These are phyloP conservation scores for Mitragyna speciosa DNA, from an alignment of 257 asterid species.

Conservation along the genomic window DNA sequence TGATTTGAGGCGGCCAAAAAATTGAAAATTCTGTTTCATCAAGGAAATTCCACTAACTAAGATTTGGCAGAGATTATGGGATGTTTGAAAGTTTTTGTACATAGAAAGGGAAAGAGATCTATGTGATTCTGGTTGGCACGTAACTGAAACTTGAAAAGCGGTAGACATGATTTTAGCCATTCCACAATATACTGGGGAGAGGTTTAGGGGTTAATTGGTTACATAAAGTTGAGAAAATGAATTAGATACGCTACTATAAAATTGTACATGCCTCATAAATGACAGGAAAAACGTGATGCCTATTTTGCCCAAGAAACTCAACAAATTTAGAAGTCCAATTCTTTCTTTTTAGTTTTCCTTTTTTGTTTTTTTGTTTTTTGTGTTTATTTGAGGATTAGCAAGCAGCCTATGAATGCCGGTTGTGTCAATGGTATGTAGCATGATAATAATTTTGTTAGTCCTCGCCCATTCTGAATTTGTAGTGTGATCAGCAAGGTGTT, in stretches of 20 bases:
- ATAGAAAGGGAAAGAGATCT: background rate
- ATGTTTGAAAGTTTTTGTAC: background rate
- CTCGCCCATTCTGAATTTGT: constrained; percentile 5
- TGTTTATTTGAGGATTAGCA: background rate
- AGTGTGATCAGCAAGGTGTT: background rate
- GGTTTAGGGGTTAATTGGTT: background rate
- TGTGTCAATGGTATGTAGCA: background rate
- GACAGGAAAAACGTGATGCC: background rate
- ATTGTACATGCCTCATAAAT: background rate
- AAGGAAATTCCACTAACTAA: no score
- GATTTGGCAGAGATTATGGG: background rate
- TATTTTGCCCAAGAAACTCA: background rate
- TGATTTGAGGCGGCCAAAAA: background rate
- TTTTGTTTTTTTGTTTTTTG: background rate
- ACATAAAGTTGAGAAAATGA: background rate
- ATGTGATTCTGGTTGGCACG: background rate
- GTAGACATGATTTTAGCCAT: background rate
- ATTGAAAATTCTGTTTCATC: background rate
- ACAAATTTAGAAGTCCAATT: background rate
- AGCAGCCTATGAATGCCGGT: background rate
- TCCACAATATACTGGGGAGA: background rate
- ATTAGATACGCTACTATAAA: no score
- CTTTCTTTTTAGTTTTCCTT: background rate
- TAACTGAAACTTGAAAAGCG: background rate
- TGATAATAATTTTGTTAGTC: constrained; percentile 21